Evolutionary conservation across 2,329 filamentous ascomycete species (phyloP), one percentile per base, ranked within the genome.

Genomic region (Fusarium sp.): DNA sequence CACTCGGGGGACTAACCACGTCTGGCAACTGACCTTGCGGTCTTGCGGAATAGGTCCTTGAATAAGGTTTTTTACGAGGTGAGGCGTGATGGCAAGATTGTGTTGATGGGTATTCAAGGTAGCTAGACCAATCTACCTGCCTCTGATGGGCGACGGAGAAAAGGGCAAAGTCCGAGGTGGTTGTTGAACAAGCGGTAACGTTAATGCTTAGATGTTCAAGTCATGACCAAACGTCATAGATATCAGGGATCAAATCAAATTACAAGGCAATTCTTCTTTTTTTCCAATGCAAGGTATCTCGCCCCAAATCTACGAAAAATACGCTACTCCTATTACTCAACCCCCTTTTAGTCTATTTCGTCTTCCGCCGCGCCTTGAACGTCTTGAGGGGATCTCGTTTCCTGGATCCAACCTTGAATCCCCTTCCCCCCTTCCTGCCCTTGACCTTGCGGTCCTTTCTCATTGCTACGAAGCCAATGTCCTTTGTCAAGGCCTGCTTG

Each of bases 331-430:
- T 65, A 59, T 70, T 66, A 64, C 56, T 40, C 57, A 13, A 29
- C 10, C 24, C 24, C 24, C 47, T 38, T 6, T 5, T 18, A 60
- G 18, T 72, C 69, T 77, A 82, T 69, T 82, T 83, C 62, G 79
- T 82, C 82, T 87, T 89, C 63, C 85, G 82, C 76, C 88, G 85
- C 27, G 89, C 89, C 82, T 94, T 97, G 82, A 98, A 96, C 10
- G 93, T 95, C 87, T 96, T 97, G 80, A 98, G 85, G 8, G 96
- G 95, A 85, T 98, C 94, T 62, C 89, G 85, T 83, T 92, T 96
- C 78, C 91, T 89, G n/a, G 87, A 86, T 45, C 85, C 87, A 37
- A 84, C 84, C 80, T 89, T 90, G 70, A 84, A 83, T 38, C 79
- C 81, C 65, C 80, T 83, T 58, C 83, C 84, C 72, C 83, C 84